Conservation (phyloP, 805 yeast genomes). For the Teunomyces stri region DNA sequence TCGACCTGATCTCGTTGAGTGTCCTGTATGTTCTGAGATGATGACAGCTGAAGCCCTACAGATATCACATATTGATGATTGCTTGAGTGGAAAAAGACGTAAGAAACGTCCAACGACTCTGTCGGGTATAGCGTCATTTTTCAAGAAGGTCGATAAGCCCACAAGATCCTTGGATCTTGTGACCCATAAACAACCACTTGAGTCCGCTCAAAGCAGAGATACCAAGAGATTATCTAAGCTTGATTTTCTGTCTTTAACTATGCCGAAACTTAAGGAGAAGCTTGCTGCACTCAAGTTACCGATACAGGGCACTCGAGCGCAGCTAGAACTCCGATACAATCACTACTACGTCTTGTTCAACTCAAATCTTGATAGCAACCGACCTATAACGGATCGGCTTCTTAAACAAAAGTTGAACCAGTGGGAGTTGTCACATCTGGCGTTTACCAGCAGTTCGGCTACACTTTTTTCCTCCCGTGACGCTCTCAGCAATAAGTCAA, state of each 20-base stretch:
- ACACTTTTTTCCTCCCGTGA: constrained; percentile 20
- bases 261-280: constrained; percentile 59
- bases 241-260: constrained; percentile 59
- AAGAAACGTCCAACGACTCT: constrained; percentile 10
- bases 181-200: constrained; percentile 29
- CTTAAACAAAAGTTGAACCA: constrained; percentile 55
- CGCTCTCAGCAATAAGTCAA: constrained; percentile 24
- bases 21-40: constrained; percentile 63
- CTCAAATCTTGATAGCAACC: constrained; percentile 71
- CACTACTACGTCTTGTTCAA: constrained; percentile 79
- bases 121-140: constrained; percentile 29
- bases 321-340: constrained; percentile 67
- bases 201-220: constrained; percentile 18
- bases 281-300: constrained; percentile 55
- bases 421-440: constrained; percentile 59
- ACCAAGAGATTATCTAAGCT: constrained; percentile 55
- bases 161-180: constrained; percentile 5
- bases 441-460: constrained; percentile 18
- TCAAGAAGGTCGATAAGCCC: constrained; percentile 16
- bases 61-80: constrained; percentile 58
- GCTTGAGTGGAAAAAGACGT: constrained; percentile 38
- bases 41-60: constrained; percentile 59
- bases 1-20: constrained; percentile 40
- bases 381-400: constrained; percentile 57
- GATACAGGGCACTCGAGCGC: constrained; percentile 58